Base-by-base conservation (phyloP, 352 stramenopile genomes). In the Halophytophthora polymorphica region DNA sequence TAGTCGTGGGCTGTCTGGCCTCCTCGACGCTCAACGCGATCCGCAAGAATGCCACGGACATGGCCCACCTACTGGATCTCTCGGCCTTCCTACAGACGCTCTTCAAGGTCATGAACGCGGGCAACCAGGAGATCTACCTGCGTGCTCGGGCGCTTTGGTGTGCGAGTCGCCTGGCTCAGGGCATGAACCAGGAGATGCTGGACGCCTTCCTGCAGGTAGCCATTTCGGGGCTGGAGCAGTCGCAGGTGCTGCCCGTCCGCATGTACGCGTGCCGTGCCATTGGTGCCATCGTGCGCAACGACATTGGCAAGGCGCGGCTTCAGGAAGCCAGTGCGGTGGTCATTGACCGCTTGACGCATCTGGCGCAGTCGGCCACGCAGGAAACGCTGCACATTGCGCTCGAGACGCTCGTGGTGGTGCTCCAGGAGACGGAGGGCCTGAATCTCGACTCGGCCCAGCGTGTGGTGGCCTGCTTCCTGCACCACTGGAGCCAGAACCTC, bases 341-440 rank as follows among this genome's bases (percentile, higher is more conserved):
- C 39, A 62, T 93, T 17, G 65, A 87, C 3, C 77, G 77, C 2
- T 48, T 93, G 29, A 77, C 74, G 3, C 74, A 77, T 34, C 38
- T 93, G 10, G 70, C 78, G 3, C 64, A 83, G 22, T 66, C 75
- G 15, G 71, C 83, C 19, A 84, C 73, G 6, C 65, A 75, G 2
- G 83, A 93, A 53, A 91, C 79, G 19, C 64, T 93, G 4, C 83
- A 93, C 43, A 88, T 90, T 44, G 76, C 81, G 23, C 61, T 90
- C 0, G 83, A 90, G 53, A 91, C 83, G 6, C 46, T 92, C 17
- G 78, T 92, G 2, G 76, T 88, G 1, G 69, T 89, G 23, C 61
- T 89, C 14, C 79, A 90, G 46, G 79, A 90, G 50, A 66, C 72
- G 1, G 60, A 71, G 14, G 44, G 42, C 6, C 37, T 86, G 18